Percentiles rank a stretch among this genome's conserved stretches.
phyloP scores from a whole-genome alignment of 2,329 filamentous ascomycete genomes.

The Colletotrichum sp. region DNA sequence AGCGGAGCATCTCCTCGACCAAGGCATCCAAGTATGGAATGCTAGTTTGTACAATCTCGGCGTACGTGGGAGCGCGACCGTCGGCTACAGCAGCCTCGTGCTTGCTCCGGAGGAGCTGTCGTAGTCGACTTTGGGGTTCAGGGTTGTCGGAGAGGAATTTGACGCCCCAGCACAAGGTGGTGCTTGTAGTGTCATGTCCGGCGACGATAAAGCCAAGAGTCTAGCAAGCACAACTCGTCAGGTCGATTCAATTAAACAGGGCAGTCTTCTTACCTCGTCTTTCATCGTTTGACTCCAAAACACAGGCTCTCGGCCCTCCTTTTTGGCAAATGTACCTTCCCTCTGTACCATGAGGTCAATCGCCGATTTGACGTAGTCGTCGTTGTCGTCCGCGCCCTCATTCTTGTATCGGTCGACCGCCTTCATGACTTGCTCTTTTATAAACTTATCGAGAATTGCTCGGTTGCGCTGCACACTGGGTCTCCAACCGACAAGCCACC shows the following conservation, averaged over 20 bases:
- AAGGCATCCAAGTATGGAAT: constrained; percentile 32
- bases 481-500: not conserved
- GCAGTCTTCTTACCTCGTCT: constrained; percentile 1
- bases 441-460: not conserved
- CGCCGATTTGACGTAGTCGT: constrained; percentile 18
- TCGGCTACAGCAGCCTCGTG: constrained; percentile 17
- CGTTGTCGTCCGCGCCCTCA: not conserved
- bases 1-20: constrained; percentile 33
- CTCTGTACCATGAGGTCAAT: constrained; percentile 38
- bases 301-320: constrained; percentile 4
- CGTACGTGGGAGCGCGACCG: constrained; percentile 20
- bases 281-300: not conserved
- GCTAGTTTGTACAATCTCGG: constrained; percentile 23
- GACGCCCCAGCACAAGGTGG: constrained; percentile 26
- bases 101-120: constrained; percentile 20
- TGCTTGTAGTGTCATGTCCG: constrained; percentile 30
- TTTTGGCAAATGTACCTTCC: constrained; percentile 28
- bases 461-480: not conserved
- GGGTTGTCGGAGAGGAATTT: constrained; percentile 25
- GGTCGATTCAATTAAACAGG: not conserved
- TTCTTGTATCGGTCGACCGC: not conserved
- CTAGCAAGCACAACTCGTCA: not conserved
- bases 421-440: not conserved
- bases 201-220: constrained; percentile 27
- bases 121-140: constrained; percentile 27